Conservation (phyloP, 352 stramenopile genomes). For the Halophytophthora polymorphica region DNA sequence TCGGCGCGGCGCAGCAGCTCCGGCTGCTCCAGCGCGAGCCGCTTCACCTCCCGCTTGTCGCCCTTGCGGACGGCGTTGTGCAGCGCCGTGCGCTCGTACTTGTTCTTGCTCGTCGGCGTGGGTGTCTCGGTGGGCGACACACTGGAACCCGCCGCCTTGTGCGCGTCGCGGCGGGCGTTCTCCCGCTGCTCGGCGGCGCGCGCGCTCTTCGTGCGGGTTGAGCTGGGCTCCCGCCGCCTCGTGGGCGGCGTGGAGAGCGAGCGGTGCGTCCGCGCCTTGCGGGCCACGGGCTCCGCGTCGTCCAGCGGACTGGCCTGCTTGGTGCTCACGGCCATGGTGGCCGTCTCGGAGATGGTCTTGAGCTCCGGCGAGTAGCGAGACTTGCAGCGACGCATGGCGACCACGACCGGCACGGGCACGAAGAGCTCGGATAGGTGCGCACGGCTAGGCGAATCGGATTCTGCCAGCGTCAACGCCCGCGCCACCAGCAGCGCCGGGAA, state of each 20-base stretch:
- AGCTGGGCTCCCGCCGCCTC: too few relatives aligned
- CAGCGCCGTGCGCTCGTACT: conserved; percentile 43
- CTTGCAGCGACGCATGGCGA: conserved; percentile 39
- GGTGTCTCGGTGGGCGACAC: background rate
- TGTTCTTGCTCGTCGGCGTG: conserved; percentile 13
- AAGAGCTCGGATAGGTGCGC: too few relatives aligned
- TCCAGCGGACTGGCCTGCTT: conserved; percentile 5
- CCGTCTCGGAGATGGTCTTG: conserved; percentile 56
- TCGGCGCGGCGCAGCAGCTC: conserved; percentile 35
- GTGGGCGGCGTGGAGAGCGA: background rate
- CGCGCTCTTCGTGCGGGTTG: conserved; percentile 1
- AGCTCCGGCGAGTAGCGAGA: conserved; percentile 39
- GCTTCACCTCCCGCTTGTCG: conserved; percentile 33
- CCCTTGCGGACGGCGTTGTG: conserved; percentile 54
- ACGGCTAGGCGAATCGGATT: too few relatives aligned
- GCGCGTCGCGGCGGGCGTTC: too few relatives aligned
- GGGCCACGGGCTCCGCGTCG: conserved; percentile 7
- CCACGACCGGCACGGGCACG: too few relatives aligned
- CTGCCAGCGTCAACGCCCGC: too few relatives aligned
- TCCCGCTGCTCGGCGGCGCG: too few relatives aligned
- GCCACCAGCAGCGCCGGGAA: too few relatives aligned
- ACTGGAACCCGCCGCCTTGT: too few relatives aligned
- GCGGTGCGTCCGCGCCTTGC: background rate
- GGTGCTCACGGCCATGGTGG: conserved; percentile 31
- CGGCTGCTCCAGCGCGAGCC: conserved; percentile 30